Conservation (phyloP, 2,329 filamentous ascomycete genomes). For the Daldinia sp. region DNA sequence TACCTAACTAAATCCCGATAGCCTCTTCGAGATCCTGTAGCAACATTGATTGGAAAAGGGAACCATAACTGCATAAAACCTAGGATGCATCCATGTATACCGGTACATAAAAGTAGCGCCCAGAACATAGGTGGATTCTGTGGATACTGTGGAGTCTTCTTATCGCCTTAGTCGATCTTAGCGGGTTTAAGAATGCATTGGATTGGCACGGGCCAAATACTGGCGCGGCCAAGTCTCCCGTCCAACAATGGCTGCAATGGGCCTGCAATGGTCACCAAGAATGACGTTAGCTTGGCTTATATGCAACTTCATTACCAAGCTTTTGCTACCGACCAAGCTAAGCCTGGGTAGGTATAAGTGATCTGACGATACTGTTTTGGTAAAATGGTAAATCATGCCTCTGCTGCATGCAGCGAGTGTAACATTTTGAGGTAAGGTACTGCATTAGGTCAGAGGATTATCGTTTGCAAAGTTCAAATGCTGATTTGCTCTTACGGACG, state of each 20-base stretch:
- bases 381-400: not conserved
- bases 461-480: conserved; percentile 6
- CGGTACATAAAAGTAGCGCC: not conserved
- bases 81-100: conserved; percentile 7
- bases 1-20: conserved; percentile 19
- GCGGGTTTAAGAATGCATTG: conserved; percentile 26
- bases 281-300: conserved; percentile 34
- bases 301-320: conserved; percentile 28
- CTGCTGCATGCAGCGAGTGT: conserved; percentile 14
- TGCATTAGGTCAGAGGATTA: conserved; percentile 9
- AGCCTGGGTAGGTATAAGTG: conserved; percentile 16
- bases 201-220: conserved; percentile 16
- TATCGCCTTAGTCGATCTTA: conserved; percentile 20
- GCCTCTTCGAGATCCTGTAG: conserved; percentile 1
- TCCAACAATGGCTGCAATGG: too few relatives aligned
- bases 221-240: conserved; percentile 17
- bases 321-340: conserved; percentile 29
- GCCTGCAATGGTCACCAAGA: conserved; percentile 18
- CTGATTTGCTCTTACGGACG: not conserved
- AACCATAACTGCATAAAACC: conserved; percentile 7
- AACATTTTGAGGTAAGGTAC: conserved; percentile 12
- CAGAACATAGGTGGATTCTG: too few relatives aligned
- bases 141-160: conserved; percentile 11
- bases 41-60: not conserved
- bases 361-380: conserved; percentile 1